Base-by-base conservation (phyloP, 2,329 filamentous ascomycete genomes). In the Paracoccidioides brasiliensis region DNA sequence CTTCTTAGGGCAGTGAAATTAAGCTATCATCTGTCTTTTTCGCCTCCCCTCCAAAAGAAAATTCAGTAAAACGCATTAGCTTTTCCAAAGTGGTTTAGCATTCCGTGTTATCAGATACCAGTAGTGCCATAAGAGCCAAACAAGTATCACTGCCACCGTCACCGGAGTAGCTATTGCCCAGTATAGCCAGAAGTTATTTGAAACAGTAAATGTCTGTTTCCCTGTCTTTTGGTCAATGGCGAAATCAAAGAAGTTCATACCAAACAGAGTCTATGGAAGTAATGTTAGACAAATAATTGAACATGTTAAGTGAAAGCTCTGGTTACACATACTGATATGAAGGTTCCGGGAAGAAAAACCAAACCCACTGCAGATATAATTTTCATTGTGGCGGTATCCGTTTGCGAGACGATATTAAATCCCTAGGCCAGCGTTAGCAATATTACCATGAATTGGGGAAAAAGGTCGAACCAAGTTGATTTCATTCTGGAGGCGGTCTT, bases 331-430 rank as follows among this genome's bases (percentile, higher is more conserved):
- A 65, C 65, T 58, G 63, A 64, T n/a, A 65, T 61, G 58, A 65
- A 67, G 3, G 64, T 66, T 56, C 62, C 65, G 1, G 64, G 65
- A 4, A 69, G 56, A 52, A 67, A 69, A 0, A 64, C 48, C 57
- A 65, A 55, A 51, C 63, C 65, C 4, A 68, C 59, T 5, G 66
- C 41, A 1, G 64, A 63, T 14, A 68, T 61, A 4, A 62, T 64
- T 59, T 64, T 65, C 66, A 70, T 69, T 46, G 65, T 61, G 6
- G 60, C 57, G 38, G 60, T 66, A 40, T 69, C 66, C 2, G 52
- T 58, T 55, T 70, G 67, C 5, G 67, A 67, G 45, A 69, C 64
- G 6, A 67, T 59, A 42, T 70, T 69, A 54, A 66, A 69, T 6
- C 62, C 64, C 67, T 69, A 38, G 12, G 28, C 32, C 9, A n/a